Conservation (phyloP, 192 early-diverging fungal species). For the Chytriomyces confervae region DNA sequence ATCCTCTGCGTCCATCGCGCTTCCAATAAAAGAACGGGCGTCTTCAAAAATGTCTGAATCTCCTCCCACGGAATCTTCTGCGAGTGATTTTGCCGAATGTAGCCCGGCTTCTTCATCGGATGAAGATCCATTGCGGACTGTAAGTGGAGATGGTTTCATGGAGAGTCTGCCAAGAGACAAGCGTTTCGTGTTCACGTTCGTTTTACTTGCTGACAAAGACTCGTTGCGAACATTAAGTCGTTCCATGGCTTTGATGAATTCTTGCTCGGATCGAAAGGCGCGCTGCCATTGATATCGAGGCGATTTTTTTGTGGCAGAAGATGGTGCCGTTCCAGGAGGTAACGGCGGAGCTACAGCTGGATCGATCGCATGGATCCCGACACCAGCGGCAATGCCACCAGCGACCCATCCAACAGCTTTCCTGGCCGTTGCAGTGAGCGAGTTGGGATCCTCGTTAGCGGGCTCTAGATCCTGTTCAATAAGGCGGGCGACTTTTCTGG, state of each 20-base stretch:
- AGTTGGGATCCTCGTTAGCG: neutral
- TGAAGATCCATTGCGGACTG: neutral
- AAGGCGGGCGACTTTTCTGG: conserved; percentile 52
- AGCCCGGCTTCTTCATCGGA: neutral
- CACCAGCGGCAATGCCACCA: conserved; percentile 16
- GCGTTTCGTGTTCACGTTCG: neutral
- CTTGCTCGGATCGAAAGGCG: conserved; percentile 22
- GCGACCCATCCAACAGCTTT: conserved; percentile 9
- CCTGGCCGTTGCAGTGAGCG: neutral
- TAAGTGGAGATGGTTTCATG: neutral
- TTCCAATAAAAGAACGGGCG: conserved; percentile 32
- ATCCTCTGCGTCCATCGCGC: neutral
- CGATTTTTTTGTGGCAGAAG: neutral
- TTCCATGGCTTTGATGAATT: conserved; percentile 22
- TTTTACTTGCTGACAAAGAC: neutral
- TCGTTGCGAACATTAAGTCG: neutral
- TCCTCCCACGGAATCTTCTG: neutral
- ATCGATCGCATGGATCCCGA: conserved; percentile 12
- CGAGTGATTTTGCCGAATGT: neutral
- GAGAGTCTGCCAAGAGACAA: neutral
- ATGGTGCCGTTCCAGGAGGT: neutral
- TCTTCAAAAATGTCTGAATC: conserved; percentile 26
- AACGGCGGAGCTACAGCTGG: conserved; percentile 9
- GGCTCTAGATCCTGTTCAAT: neutral
- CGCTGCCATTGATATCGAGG: conserved; percentile 21